Evolutionary conservation across 805 yeast species (phyloP).

Genomic region (Candida rishiriensis): DNA sequence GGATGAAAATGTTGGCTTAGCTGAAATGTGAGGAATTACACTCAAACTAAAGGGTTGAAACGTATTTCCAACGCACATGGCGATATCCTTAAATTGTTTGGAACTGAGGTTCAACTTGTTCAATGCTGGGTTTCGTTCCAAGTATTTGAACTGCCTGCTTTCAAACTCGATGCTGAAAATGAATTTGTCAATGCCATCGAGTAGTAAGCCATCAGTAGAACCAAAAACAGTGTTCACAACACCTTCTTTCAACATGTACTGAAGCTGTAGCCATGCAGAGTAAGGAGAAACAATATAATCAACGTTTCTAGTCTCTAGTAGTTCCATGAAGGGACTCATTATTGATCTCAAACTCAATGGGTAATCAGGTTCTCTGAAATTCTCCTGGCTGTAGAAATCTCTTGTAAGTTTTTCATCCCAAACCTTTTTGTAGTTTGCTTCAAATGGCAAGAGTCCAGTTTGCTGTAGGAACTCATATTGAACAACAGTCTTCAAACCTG

Average conservation of each 20-base stretch:
- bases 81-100: constrained; percentile 68
- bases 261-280: constrained; percentile 73
- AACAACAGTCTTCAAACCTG: constrained; percentile 51
- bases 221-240: constrained; percentile 77
- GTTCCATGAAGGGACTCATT: constrained; percentile 50
- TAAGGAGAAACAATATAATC: constrained; percentile 81
- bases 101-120: constrained; percentile 56
- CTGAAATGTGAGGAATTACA: constrained; percentile 38
- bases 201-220: constrained; percentile 71
- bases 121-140: constrained; percentile 55
- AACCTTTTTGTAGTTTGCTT: constrained; percentile 40
- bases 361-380: constrained; percentile 49
- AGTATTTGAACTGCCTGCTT: constrained; percentile 58
- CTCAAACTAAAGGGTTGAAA: constrained; percentile 63
- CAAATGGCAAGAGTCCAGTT: constrained; percentile 27
- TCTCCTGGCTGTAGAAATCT: constrained; percentile 33
- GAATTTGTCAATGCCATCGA: constrained; percentile 57
- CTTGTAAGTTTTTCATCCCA: constrained; percentile 37
- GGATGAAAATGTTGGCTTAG: constrained; percentile 24
- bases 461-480: constrained; percentile 26
- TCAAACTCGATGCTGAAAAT: constrained; percentile 68
- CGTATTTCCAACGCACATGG: constrained; percentile 75
- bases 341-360: constrained; percentile 48
- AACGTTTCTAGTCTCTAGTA: constrained; percentile 50
- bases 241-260: constrained; percentile 55